These are phyloP conservation scores for Blepharisma japonicum DNA, from an alignment of 73 alveolate species.

Conservation along the genomic window DNA sequence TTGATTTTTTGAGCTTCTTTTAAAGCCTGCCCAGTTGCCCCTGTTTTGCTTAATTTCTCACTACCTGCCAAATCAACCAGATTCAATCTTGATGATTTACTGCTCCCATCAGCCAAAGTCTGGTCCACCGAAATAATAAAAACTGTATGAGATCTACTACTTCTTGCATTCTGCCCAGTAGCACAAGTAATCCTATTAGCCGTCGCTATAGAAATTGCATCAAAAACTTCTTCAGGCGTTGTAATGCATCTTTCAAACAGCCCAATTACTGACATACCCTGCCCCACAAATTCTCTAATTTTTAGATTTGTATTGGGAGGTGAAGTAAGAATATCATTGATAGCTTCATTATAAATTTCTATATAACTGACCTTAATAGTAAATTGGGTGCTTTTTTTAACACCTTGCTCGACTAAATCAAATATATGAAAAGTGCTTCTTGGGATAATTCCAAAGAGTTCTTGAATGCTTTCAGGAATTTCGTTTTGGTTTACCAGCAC, in stretches of 20 bases:
- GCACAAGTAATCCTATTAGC: slow-evolving; percentile 84
- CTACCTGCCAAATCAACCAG: slow-evolving; percentile 95
- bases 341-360: slow-evolving; percentile 86
- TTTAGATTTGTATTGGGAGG: slow-evolving; percentile 58
- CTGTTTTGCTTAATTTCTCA: slow-evolving; percentile 86
- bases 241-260: slow-evolving; percentile 61
- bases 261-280: slow-evolving; percentile 56
- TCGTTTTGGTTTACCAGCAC: not conserved
- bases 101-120: slow-evolving; percentile 68
- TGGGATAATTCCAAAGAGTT: slow-evolving; percentile 66
- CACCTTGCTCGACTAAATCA: slow-evolving; percentile 68
- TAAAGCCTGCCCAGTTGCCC: slow-evolving; percentile 81
- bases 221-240: slow-evolving; percentile 74
- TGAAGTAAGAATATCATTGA: slow-evolving; percentile 69
- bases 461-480: slow-evolving; percentile 46
- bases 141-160: slow-evolving; percentile 89
- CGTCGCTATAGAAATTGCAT: slow-evolving; percentile 72
- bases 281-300: slow-evolving; percentile 55
- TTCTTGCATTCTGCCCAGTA: slow-evolving; percentile 87
- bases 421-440: slow-evolving; percentile 82
- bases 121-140: slow-evolving; percentile 77
- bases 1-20: slow-evolving; percentile 86
- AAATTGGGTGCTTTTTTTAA: slow-evolving; percentile 53
- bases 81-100: slow-evolving; percentile 72
- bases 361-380: slow-evolving; percentile 63